Conservation (phyloP, 1,139 yeast genomes). For the Lodderomyces orthopsilosis region DNA sequence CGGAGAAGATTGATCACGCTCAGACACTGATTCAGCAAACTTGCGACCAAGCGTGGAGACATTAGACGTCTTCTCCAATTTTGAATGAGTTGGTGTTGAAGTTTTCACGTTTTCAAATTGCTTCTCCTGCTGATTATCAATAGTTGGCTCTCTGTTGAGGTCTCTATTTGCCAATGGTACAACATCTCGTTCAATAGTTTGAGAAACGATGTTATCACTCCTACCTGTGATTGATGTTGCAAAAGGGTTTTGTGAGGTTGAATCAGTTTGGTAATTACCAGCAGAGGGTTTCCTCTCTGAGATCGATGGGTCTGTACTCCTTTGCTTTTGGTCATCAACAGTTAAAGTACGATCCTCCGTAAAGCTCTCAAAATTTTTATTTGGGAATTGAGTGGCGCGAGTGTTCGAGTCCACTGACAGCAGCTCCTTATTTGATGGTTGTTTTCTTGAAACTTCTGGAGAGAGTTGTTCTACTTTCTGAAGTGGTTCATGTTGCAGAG, state of each 20-base stretch:
- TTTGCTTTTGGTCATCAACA: neutral
- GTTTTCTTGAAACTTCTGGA: neutral
- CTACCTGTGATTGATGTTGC: neutral
- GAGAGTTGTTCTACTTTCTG: neutral
- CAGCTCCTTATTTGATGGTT: neutral
- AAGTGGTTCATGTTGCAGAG: neutral
- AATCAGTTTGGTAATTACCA: neutral
- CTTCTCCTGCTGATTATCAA: neutral
- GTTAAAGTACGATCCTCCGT: too few species aligned
- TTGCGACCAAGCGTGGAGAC: slow-evolving; percentile 3
- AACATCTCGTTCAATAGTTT: neutral
- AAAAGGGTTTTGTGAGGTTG: neutral
- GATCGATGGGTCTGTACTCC: neutral
- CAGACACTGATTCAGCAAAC: slow-evolving; percentile 1
- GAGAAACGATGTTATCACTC: neutral
- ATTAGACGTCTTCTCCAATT: neutral
- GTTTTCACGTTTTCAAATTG: neutral
- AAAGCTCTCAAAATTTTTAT: too few species aligned
- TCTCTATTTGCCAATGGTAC: neutral
- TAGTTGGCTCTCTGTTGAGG: neutral
- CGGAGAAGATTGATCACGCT: slow-evolving; percentile 4
- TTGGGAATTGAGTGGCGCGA: too few species aligned
- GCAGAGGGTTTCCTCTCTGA: neutral
- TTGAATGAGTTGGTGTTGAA: neutral
- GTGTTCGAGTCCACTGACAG: neutral